Conservation (phyloP, 2,329 filamentous ascomycete species). For the Venturia effusa region DNA sequence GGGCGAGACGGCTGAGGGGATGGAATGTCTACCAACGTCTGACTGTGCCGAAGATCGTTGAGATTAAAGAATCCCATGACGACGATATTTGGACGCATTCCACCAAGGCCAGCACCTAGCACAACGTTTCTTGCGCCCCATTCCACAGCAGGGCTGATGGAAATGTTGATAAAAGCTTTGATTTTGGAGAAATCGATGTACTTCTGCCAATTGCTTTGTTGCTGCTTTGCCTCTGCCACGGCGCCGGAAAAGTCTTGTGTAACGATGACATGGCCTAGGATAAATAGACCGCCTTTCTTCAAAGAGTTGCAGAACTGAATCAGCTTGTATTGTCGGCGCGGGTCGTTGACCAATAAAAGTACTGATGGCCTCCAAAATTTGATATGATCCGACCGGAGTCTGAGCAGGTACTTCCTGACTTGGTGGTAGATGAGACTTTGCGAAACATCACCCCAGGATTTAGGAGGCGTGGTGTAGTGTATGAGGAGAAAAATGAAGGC, state of each 20-base stretch:
- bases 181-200: conserved; percentile 80
- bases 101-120: conserved; percentile 68
- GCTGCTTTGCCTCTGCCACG: conserved; percentile 68
- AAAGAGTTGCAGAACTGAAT: conserved; percentile 88
- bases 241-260: conserved; percentile 69
- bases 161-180: conserved; percentile 81
- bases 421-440: conserved; percentile 84
- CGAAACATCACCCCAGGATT: conserved; percentile 82
- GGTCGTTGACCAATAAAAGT: conserved; percentile 71
- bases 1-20: conserved; percentile 30
- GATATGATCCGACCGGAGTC: conserved; percentile 78
- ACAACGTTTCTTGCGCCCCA: conserved; percentile 81
- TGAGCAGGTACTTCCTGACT: conserved; percentile 75
- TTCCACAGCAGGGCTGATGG: conserved; percentile 69
- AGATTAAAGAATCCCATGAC: conserved; percentile 73
- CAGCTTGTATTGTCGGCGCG: conserved; percentile 67
- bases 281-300: conserved; percentile 78
- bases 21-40: conserved; percentile 47
- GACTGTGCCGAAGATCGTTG: conserved; percentile 53
- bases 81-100: conserved; percentile 83
- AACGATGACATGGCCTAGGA: conserved; percentile 80
- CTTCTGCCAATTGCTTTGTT: conserved; percentile 74
- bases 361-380: conserved; percentile 92
- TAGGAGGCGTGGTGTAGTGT: conserved; percentile 75
- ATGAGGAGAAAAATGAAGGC: conserved; percentile 73